Conservation (phyloP, 805 yeast species). For the Ogataea neopini region DNA sequence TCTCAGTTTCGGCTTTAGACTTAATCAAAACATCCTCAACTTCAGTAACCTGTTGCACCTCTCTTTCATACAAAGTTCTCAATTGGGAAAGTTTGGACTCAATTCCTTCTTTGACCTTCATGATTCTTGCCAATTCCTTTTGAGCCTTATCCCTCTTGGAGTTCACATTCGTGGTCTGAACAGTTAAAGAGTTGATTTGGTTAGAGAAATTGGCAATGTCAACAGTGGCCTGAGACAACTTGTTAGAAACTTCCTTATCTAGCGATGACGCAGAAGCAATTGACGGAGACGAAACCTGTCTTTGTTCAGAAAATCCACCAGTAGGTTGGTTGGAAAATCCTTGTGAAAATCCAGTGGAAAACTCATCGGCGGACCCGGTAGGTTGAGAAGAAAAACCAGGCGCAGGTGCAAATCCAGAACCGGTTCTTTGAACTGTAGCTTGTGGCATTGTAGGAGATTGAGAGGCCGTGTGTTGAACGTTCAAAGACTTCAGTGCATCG, state of each 20-base stretch:
- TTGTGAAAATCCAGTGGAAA: constrained; percentile 4
- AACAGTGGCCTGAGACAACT: constrained; percentile 74
- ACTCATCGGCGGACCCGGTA: constrained; percentile 2
- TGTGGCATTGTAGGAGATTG: constrained; percentile 23
- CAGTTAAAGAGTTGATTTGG: constrained; percentile 75
- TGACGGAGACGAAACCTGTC: constrained; percentile 2
- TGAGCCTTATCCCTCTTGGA: constrained; percentile 75
- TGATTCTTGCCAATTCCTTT: constrained; percentile 70
- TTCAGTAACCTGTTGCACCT: constrained; percentile 71
- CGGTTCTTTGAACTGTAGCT: constrained; percentile 13
- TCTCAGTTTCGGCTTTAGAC: constrained; percentile 66
- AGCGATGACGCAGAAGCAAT: constrained; percentile 43
- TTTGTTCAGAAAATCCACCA: constrained; percentile 14
- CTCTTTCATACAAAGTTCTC: constrained; percentile 72
- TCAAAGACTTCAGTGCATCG: constrained; percentile 43
- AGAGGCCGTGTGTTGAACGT: constrained; percentile 9
- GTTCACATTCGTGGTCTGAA: constrained; percentile 69
- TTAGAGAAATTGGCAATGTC: constrained; percentile 86
- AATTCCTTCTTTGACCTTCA: constrained; percentile 67
- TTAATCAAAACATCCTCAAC: constrained; percentile 63
- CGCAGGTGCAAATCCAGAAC: neutral
- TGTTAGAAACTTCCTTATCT: constrained; percentile 58
- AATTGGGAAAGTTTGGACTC: constrained; percentile 68
- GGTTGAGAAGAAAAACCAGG: constrained; percentile 8
- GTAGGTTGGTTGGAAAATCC: constrained; percentile 20